These are phyloP conservation scores for Wickerhamomyces queroliae DNA, from an alignment of 805 yeast species.

Conservation along the genomic window DNA sequence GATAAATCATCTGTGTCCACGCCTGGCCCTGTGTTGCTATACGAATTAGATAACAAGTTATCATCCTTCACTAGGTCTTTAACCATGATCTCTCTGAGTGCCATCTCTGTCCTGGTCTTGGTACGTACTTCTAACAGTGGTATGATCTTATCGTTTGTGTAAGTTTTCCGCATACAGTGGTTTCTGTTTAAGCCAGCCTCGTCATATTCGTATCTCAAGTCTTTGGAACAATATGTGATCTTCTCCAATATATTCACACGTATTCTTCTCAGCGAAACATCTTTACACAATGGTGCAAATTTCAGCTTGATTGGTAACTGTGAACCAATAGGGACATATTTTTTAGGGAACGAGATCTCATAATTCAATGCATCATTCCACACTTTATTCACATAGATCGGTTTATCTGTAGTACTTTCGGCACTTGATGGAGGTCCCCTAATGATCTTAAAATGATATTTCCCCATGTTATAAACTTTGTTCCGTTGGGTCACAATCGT, in stretches of 20 bases:
- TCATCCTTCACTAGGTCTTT: slow-evolving; percentile 46
- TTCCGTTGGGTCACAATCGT: slow-evolving; percentile 23
- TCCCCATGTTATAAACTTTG: slow-evolving; percentile 27
- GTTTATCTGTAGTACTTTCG: slow-evolving; percentile 48
- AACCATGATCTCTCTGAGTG: slow-evolving; percentile 55
- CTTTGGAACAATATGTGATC: slow-evolving; percentile 55
- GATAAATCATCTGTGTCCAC: slow-evolving; percentile 15
- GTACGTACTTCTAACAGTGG: slow-evolving; percentile 63
- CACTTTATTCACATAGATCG: slow-evolving; percentile 66
- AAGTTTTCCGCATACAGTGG: slow-evolving; percentile 2
- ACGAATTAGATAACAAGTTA: slow-evolving; percentile 55
- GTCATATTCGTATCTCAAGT: slow-evolving; percentile 47
- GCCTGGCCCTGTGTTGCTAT: slow-evolving; percentile 24
- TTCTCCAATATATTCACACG: slow-evolving; percentile 63
- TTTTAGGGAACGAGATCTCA: slow-evolving; percentile 65
- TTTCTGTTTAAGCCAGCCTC: slow-evolving; percentile 18
- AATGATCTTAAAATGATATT: slow-evolving; percentile 27
- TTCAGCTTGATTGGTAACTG: slow-evolving; percentile 57
- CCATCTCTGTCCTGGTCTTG: slow-evolving; percentile 32
- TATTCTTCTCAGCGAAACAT: slow-evolving; percentile 55
- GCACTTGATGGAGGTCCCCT: slow-evolving; percentile 36
- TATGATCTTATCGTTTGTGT: slow-evolving; percentile 42
- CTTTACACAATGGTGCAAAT: slow-evolving; percentile 59
- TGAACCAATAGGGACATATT: slow-evolving; percentile 59
- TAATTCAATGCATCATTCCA: slow-evolving; percentile 73